phyloP scores from a whole-genome alignment of 177 flowering plant species.

The Tripterygium wilfordii region DNA sequence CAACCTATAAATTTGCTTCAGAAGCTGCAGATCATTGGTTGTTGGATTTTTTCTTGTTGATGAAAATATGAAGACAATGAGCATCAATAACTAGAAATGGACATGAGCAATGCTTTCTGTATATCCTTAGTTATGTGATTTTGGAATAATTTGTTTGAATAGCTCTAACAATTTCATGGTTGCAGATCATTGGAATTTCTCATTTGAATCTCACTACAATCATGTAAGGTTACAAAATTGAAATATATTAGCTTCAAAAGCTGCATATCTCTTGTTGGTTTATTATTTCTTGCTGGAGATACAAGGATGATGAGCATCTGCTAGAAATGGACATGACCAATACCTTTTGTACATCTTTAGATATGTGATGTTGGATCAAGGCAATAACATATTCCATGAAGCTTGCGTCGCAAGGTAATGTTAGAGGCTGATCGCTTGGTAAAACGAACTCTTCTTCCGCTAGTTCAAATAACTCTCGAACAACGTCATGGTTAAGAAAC shows the following conservation, averaged over 20 bases:
- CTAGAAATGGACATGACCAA: too few species aligned
- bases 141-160: too few species aligned
- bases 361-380: slow-evolving; percentile 8
- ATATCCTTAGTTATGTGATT: slow-evolving; percentile 6
- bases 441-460: slow-evolving; percentile 33
- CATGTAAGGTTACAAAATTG: too few species aligned
- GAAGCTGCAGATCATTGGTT: slow-evolving; percentile 3
- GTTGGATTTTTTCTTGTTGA: neutral
- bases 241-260: too few species aligned
- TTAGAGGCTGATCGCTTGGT: slow-evolving; percentile 20
- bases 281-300: too few species aligned
- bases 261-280: too few species aligned
- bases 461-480: slow-evolving; percentile 18
- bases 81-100: neutral
- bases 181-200: too few species aligned
- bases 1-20: neutral
- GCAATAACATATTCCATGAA: slow-evolving; percentile 18
- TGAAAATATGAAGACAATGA: neutral
- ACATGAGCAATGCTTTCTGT: slow-evolving; percentile 18
- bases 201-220: too few species aligned
- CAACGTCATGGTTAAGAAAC: slow-evolving; percentile 7
- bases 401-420: slow-evolving; percentile 20
- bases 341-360: too few species aligned
- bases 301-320: too few species aligned
- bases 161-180: too few species aligned